These are phyloP conservation scores for Solanum commersonii DNA, from an alignment of 257 asterid species.

Conservation along the genomic window DNA sequence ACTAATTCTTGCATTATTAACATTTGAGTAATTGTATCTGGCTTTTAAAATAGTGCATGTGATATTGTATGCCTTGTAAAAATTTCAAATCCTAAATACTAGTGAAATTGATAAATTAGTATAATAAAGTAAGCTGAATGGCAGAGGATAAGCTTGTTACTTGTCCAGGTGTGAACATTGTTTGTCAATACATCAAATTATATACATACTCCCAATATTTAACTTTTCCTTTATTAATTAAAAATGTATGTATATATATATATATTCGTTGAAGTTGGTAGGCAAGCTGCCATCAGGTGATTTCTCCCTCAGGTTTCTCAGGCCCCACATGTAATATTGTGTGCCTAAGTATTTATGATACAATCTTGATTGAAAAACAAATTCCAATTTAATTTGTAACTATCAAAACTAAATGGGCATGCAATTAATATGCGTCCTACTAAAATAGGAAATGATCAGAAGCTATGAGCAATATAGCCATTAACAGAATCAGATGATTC, in stretches of 20 bases:
- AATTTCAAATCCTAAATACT: no score
- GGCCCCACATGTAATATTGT: not conserved
- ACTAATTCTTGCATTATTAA: no score
- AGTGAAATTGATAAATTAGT: not conserved
- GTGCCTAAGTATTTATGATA: not conserved
- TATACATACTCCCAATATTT: not conserved
- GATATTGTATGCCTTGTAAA: no score
- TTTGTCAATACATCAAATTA: not conserved
- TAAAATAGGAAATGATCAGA: not conserved
- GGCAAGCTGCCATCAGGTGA: not conserved
- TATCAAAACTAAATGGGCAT: not conserved
- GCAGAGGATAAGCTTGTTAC: not conserved
- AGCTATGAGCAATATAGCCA: not conserved
- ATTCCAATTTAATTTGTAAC: not conserved
- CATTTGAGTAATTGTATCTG: no score
- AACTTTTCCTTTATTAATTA: not conserved
- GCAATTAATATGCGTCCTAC: not conserved
- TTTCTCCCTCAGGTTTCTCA: not conserved
- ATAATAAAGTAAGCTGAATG: not conserved
- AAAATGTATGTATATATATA: no score
- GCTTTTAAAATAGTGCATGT: no score
- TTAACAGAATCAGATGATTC: conserved; percentile 31
- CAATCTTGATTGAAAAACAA: not conserved
- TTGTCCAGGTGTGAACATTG: not conserved
- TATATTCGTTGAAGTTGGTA: not conserved